Conservation (phyloP, 176 grass and related monocot genomes). For the Guadua angustifolia region DNA sequence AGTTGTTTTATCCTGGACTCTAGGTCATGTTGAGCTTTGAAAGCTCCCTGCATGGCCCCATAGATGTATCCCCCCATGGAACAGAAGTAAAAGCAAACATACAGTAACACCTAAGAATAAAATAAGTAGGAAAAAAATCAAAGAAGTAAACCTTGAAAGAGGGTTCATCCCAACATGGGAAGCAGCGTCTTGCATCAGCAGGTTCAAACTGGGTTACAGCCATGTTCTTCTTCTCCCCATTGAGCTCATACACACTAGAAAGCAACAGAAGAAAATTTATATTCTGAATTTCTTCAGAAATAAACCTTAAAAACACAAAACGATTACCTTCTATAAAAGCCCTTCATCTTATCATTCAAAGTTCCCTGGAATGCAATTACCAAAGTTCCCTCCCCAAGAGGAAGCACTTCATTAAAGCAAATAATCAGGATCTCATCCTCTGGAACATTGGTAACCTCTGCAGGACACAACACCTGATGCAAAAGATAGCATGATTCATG, state of each 20-base stretch:
- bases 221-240: constrained; percentile 93
- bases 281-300: constrained; percentile 20
- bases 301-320: constrained; percentile 10
- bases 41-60: background rate
- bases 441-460: constrained; percentile 66
- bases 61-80: background rate
- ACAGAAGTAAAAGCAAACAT: background rate
- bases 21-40: background rate
- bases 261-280: background rate
- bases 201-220: constrained; percentile 92
- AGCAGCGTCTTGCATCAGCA: constrained; percentile 78
- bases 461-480: constrained; percentile 60
- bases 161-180: constrained; percentile 95
- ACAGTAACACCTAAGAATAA: constrained; percentile 15
- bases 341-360: constrained; percentile 92
- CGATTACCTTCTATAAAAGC: constrained; percentile 86
- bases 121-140: background rate
- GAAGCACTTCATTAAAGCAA: constrained; percentile 69
- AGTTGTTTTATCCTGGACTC: background rate
- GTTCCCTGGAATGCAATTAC: constrained; percentile 71
- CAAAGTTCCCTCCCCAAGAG: constrained; percentile 62
- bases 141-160: constrained; percentile 70
- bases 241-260: constrained; percentile 78
- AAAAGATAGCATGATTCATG: constrained; percentile 20
- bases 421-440: constrained; percentile 83